A percentile compares a stretch with the other conserved stretches of the same genome.
Conservation (phyloP, 148 eudicot species). For the Rhododendron ferrugineum region DNA sequence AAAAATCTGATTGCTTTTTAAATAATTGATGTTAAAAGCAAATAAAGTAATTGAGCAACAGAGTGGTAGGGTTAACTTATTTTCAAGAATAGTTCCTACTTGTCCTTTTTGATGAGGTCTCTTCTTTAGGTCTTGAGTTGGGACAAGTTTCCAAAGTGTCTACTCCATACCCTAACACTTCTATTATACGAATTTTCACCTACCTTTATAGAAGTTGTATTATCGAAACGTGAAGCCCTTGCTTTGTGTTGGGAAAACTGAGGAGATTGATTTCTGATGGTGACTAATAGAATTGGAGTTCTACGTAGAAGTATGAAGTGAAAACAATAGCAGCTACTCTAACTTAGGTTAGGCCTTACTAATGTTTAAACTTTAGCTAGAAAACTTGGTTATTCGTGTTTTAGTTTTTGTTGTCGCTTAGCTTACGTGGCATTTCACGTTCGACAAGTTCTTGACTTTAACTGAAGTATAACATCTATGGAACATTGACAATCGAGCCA, state of each 20-base stretch:
- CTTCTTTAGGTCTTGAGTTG: not conserved
- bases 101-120: not conserved
- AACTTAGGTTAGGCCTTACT: not conserved
- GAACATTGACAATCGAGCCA: not conserved
- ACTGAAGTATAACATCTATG: not conserved
- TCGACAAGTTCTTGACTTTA: not conserved
- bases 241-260: not conserved
- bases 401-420: not conserved
- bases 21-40: not conserved
- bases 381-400: not conserved
- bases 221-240: not conserved
- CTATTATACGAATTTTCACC: not conserved
- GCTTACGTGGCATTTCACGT: not conserved
- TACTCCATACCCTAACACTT: not conserved
- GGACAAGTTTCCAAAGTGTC: not conserved
- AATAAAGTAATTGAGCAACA: not conserved
- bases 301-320: not conserved
- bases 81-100: not conserved
- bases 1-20: not conserved
- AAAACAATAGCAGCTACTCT: not conserved
- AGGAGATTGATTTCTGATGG: not conserved
- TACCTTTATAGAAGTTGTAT: not conserved
- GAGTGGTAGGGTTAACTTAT: not conserved
- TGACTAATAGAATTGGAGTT: not conserved
- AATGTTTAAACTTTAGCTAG: not conserved